Base-by-base conservation (phyloP, 2,329 filamentous ascomycete species). In the Alternaria tenuissima region DNA sequence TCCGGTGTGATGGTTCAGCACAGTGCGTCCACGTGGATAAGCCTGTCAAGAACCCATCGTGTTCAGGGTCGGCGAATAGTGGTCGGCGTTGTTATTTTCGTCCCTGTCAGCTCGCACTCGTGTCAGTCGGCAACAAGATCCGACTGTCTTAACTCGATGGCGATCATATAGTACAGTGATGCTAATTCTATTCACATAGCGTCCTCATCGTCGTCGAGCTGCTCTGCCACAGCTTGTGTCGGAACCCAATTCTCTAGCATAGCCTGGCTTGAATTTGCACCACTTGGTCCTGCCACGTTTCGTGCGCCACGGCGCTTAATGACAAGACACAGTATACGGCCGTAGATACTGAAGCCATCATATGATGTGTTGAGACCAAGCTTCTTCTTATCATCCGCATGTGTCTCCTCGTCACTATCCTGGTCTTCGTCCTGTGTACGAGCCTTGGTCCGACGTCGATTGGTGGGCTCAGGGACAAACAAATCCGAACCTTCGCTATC, bases 341-440 rank as follows among this genome's bases (percentile, higher is more conserved):
- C 93, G 80, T 97, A 96, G 74, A 99, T 97, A 70, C 91, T 92
- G 80, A 98, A 98, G 8, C 95, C 94, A 72, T 98, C 93, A 79
- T 98, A 99, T 14, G 89, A 89, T 26, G 94, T 95, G 63, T 91
- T 89, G 82, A 97, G 87, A 20, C 86, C 87, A 69, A 96, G 81
- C 78, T 97, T 98, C 83, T 99, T 97, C 81, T 97, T 96, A 73
- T 96, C 91, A 58, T 91, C 88, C 80, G 96, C 94, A 72, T 94
- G 61, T 26, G 56, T 51, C n/a, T 67, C 69, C 26, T 68, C 74
- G 6, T 62, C 60, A 22, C 71, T 69, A 20, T 72, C 63, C 38
- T 61, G 59, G 41, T 71, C 66, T 41, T 61, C 58, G n/a, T 52
- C 43, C n/a, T 32, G 44, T 57, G 43, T 46, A 16, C 22, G 12